Evolutionary conservation across 2,329 filamentous ascomycete species (phyloP).

Genomic region (Phialophora tarda): DNA sequence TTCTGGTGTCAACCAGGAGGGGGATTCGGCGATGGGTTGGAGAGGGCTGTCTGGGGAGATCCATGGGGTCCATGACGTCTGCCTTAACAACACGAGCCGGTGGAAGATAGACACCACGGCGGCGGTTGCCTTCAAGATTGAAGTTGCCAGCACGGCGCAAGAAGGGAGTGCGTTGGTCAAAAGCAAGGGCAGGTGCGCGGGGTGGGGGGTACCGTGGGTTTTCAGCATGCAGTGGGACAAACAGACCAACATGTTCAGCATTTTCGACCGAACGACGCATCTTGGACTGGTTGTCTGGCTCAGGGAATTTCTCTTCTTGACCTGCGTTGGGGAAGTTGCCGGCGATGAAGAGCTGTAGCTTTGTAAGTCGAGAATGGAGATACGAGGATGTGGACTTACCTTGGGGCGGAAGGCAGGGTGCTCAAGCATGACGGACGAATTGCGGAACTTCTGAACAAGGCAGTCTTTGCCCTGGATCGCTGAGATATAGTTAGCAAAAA

Average conservation of each 20-base stretch:
- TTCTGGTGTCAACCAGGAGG: constrained; percentile 26
- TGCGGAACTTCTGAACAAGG: constrained; percentile 91
- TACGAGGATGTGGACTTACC: constrained; percentile 52
- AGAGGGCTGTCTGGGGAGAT: constrained; percentile 13
- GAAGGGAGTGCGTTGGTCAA: constrained; percentile 9
- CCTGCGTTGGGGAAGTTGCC: constrained; percentile 62
- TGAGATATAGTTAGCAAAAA: constrained; percentile 45
- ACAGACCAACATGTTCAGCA: constrained; percentile 78
- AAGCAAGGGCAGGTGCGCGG: neutral
- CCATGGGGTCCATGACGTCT: neutral
- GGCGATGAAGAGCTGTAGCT: constrained; percentile 60
- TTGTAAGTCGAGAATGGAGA: constrained; percentile 16
- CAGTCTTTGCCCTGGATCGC: constrained; percentile 92
- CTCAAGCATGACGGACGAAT: constrained; percentile 95
- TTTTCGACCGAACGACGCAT: constrained; percentile 87
- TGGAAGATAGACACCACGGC: constrained; percentile 24
- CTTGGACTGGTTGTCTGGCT: constrained; percentile 83
- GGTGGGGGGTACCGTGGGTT: neutral
- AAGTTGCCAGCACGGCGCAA: constrained; percentile 17
- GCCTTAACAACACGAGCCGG: constrained; percentile 28
- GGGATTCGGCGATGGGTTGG: neutral
- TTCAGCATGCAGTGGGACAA: constrained; percentile 13
- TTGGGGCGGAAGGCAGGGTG: constrained; percentile 81
- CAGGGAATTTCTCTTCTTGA: constrained; percentile 75
- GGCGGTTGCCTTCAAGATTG: constrained; percentile 13